These are phyloP conservation scores for Artemisia annua DNA, from an alignment of 129 eudicot species.

Conservation along the genomic window DNA sequence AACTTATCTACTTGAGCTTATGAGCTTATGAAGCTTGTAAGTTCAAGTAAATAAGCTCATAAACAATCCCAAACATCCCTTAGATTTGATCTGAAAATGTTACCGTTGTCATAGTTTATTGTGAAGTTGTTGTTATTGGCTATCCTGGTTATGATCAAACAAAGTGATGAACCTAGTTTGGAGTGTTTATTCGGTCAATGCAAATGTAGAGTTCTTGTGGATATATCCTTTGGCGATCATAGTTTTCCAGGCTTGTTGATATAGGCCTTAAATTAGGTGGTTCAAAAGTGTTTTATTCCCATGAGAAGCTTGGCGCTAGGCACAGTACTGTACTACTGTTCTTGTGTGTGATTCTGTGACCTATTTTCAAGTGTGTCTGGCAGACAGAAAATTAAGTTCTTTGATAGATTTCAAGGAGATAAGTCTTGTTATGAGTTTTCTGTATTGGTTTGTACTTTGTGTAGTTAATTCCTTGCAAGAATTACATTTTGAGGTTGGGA, in stretches of 20 bases:
- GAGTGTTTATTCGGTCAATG: conserved; percentile 8
- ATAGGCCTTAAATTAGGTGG: not conserved
- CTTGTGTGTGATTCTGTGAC: not conserved
- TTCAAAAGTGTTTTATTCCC: not conserved
- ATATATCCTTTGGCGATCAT: not conserved
- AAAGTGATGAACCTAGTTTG: not conserved
- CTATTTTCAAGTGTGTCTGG: not conserved
- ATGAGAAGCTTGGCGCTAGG: not conserved
- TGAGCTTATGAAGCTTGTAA: too few species aligned
- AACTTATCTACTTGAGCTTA: too few species aligned
- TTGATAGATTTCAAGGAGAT: not conserved
- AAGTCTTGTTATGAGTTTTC: conserved; percentile 2
- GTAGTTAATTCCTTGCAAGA: conserved; percentile 10
- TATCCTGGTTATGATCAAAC: not conserved
- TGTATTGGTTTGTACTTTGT: not conserved
- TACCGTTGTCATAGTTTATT: not conserved
- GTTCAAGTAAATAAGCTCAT: too few species aligned
- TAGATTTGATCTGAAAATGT: not conserved
- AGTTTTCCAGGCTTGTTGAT: not conserved
- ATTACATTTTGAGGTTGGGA: not conserved
- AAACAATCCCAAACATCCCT: too few species aligned
- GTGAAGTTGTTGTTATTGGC: conserved; percentile 7
- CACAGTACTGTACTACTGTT: not conserved
- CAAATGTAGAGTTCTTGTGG: conserved; percentile 14
- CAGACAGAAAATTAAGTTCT: conserved; percentile 15